Percentiles rank a stretch among this genome's conserved stretches.
These are phyloP conservation scores for Sanghuangporus sanghuang DNA, from an alignment of 1,284 basidiomycete species.

Conservation along the genomic window DNA sequence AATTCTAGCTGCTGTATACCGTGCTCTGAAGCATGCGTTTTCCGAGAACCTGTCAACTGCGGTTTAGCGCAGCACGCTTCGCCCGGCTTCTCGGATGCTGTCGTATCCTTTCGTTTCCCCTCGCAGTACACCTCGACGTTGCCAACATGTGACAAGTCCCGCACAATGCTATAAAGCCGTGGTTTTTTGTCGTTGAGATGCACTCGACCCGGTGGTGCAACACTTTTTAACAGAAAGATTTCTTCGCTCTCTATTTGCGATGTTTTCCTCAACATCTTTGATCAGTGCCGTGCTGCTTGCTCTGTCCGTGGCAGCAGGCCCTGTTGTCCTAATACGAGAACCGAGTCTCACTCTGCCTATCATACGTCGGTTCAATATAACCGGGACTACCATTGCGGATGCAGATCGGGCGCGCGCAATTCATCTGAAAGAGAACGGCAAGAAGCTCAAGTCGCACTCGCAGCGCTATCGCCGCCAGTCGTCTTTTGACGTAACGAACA, in stretches of 20 bases:
- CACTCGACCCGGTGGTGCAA: no score
- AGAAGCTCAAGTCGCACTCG: not conserved
- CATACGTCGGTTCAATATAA: not conserved
- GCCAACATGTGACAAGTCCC: no score
- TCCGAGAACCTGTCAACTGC: no score
- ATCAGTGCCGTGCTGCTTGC: not conserved
- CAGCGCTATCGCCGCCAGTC: not conserved
- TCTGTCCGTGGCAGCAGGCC: not conserved
- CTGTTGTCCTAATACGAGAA: conserved; percentile 4
- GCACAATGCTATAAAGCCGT: no score
- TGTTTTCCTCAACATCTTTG: not conserved
- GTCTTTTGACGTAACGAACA: conserved; percentile 12
- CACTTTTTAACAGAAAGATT: no score
- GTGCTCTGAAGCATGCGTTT: no score
- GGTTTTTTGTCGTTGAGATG: no score
- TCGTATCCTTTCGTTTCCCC: no score
- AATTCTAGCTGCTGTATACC: no score
- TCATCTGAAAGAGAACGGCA: not conserved
- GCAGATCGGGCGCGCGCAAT: conserved; percentile 14
- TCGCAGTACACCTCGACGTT: no score
- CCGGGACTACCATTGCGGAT: conserved; percentile 9
- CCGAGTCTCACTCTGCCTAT: conserved; percentile 6
- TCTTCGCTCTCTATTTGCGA: not conserved
- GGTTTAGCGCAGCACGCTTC: no score
- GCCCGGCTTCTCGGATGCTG: no score